These are phyloP conservation scores for Aeminium ludgeri DNA, from an alignment of 495 filamentous ascomycete genomes.

Conservation along the genomic window DNA sequence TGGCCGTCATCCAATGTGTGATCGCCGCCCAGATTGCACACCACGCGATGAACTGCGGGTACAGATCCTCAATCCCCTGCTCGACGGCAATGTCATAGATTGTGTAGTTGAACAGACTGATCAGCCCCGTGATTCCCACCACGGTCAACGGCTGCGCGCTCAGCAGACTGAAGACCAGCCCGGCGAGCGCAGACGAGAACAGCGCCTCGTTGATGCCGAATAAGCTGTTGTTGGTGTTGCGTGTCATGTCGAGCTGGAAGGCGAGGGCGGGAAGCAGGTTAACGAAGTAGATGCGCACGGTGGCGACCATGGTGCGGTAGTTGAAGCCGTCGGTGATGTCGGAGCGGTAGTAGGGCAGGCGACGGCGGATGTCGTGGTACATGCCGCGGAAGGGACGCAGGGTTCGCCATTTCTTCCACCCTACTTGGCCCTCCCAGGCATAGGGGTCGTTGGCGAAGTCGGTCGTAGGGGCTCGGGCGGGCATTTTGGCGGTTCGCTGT, in stretches of 20 bases:
- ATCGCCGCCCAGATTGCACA: conserved; percentile 29
- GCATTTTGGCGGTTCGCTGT: not conserved
- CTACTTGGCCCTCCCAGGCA: conserved; percentile 7
- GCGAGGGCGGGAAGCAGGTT: conserved; percentile 33
- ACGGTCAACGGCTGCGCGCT: conserved; percentile 23
- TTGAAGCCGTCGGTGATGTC: conserved; percentile 29
- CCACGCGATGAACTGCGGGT: conserved; percentile 28
- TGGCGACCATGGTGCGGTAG: conserved; percentile 28
- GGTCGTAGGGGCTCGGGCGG: not conserved
- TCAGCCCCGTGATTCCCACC: conserved; percentile 24
- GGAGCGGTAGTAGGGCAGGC: conserved; percentile 28
- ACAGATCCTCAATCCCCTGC: conserved; percentile 20
- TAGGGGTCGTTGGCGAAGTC: conserved; percentile 15
- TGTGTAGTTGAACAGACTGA: conserved; percentile 30
- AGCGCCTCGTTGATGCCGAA: conserved; percentile 33
- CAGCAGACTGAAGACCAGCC: conserved; percentile 26
- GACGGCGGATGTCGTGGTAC: conserved; percentile 26
- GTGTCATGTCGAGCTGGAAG: conserved; percentile 30
- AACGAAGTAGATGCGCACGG: conserved; percentile 31
- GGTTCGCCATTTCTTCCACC: conserved; percentile 10
- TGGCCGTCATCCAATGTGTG: conserved; percentile 28
- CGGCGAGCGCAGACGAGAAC: conserved; percentile 27
- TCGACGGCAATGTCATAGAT: conserved; percentile 28
- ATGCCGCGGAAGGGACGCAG: conserved; percentile 25
- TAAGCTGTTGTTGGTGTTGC: conserved; percentile 23